Evolutionary conservation across 1,284 basidiomycete genomes (phyloP).

Genomic region (Singerocomus inundabilis): DNA sequence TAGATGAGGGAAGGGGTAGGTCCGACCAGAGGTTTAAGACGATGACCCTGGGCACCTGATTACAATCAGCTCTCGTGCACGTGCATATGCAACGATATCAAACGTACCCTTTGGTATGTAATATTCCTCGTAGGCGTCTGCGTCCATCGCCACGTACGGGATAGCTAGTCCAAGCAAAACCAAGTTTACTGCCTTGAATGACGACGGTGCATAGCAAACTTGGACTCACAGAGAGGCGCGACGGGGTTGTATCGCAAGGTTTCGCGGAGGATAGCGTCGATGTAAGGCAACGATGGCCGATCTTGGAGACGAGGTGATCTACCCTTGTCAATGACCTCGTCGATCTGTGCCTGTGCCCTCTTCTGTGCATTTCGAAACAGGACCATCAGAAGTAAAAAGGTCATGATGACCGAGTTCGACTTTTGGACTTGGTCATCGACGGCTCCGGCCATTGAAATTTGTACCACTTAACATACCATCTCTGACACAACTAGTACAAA

Average conservation of each 20-base stretch:
- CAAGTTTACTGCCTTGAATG: no score
- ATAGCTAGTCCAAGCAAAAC: slow-evolving; percentile 4
- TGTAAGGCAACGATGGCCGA: slow-evolving; percentile 11
- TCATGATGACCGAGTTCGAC: slow-evolving; percentile 15
- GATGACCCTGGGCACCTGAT: slow-evolving; percentile 15
- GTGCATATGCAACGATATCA: not conserved
- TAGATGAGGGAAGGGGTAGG: not conserved
- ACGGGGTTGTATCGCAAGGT: slow-evolving; percentile 12
- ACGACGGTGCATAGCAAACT: not conserved
- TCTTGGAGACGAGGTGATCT: slow-evolving; percentile 16
- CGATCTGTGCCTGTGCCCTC: slow-evolving; percentile 21
- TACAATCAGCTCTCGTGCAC: not conserved
- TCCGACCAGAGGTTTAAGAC: slow-evolving; percentile 18
- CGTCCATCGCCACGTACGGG: slow-evolving; percentile 13
- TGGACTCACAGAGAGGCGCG: slow-evolving; percentile 12
- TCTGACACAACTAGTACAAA: slow-evolving; percentile 16
- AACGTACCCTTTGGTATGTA: slow-evolving; percentile 18
- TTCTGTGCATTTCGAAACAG: slow-evolving; percentile 11
- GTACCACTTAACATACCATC: slow-evolving; percentile 12
- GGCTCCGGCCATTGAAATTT: not conserved
- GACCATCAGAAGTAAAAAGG: slow-evolving; percentile 20
- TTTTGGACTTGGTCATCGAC: not conserved
- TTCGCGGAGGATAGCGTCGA: slow-evolving; percentile 17
- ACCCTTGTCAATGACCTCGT: slow-evolving; percentile 8
- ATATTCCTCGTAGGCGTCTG: slow-evolving; percentile 15